Percentiles rank a stretch among this genome's conserved stretches.
Conservation (phyloP, 208 protist species). For the Zelonia costaricensis region DNA sequence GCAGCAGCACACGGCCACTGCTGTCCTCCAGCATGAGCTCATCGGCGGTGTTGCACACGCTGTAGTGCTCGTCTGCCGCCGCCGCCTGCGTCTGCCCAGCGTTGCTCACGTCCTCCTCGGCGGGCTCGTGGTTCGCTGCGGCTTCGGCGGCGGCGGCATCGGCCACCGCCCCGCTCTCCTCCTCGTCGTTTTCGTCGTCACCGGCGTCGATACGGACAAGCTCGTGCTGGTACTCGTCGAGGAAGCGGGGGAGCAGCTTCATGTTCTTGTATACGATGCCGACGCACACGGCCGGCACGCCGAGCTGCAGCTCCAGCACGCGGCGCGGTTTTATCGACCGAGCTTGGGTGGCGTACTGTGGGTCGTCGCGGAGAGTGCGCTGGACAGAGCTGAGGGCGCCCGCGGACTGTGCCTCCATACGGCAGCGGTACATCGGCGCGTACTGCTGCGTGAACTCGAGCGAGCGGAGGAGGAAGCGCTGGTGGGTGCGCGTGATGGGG, state of each 20-base stretch:
- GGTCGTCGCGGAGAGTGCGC: constrained; percentile 15
- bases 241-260: constrained; percentile 82
- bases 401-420: constrained; percentile 52
- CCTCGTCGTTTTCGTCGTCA: constrained; percentile 68
- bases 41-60: constrained; percentile 55
- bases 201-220: constrained; percentile 82
- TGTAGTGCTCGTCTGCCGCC: constrained; percentile 41
- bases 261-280: constrained; percentile 92
- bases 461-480: constrained; percentile 77
- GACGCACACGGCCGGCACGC: constrained; percentile 57
- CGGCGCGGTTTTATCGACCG: constrained; percentile 18
- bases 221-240: constrained; percentile 89
- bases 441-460: constrained; percentile 87
- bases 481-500: constrained; percentile 70
- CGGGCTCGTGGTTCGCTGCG: constrained; percentile 3
- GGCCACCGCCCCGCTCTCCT: constrained; percentile 13
- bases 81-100: constrained; percentile 19
- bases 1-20: constrained; percentile 73
- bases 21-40: constrained; percentile 83
- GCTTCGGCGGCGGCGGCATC: constrained; percentile 7
- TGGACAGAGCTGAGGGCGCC: constrained; percentile 42
- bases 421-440: constrained; percentile 80
- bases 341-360: neutral
- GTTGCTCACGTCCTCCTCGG: constrained; percentile 12
- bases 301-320: constrained; percentile 69